Evolutionary conservation across 768 basidiomycete genomes (phyloP), one percentile per base, ranked within the genome.

Genomic region (Lactifluus piperatus): DNA sequence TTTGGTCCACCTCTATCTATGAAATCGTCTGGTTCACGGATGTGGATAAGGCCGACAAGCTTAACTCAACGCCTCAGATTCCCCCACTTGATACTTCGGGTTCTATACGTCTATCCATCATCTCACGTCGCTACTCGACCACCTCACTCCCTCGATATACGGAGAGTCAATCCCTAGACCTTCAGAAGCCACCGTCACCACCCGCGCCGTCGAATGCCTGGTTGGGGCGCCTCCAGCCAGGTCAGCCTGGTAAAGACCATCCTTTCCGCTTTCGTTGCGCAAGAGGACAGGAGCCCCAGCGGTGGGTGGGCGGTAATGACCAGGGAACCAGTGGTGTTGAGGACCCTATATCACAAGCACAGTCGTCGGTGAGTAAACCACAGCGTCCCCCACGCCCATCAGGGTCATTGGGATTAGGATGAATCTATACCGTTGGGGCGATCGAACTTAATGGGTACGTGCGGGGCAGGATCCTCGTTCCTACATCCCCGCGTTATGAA

Each of bases 11-110:
- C 43, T 74, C 78, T 10, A 69, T 87, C 34, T 78, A 79, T 60
- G 67, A 72, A 14, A 72, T 86, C 20, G 75, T 77, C 16, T 88
- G 87, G 87, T 88, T 85, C 66, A 43, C 67, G 57, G 58, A 54
- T 3, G 53, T 39, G 6, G 37, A 46, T 26, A 46, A 16, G 14
- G 29, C n/a, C 29, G 53, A 24, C 50, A 63, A 29, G n/a, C 41
- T 54, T 5, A 27, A 14, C 50, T 30, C 48, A 9, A 50, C 2
- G 48, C 54, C 66, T 39, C 58, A 63, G 44, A 34, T 65, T 1
- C 63, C 44, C 24, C 63, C 65, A 34, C 47, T 66, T 51, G n/a
- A 54, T 51, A 3, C 56, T 61, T 22, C 60, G 63, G 22, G 54
- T 45, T 4, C 36, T 32, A 30, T 36, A 5, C 54, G 58, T 30